These are phyloP conservation scores for Coprinellus micaceus DNA, from an alignment of 768 basidiomycete species.

Conservation along the genomic window DNA sequence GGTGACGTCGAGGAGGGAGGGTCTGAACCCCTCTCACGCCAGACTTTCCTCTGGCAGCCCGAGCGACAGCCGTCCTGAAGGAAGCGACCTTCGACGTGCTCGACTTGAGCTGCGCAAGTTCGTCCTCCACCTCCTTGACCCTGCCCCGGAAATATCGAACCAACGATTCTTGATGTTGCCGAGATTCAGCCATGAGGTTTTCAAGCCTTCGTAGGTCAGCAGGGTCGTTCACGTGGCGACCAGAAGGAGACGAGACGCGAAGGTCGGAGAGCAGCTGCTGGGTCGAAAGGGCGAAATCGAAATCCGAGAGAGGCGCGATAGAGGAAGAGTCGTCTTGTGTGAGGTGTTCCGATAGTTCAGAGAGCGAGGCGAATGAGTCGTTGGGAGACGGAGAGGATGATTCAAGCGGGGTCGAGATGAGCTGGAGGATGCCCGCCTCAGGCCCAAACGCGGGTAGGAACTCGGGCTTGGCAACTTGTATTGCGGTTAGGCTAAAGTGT, in stretches of 20 bases:
- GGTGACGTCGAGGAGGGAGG: slow-evolving; percentile 28
- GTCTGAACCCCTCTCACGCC: slow-evolving; percentile 31
- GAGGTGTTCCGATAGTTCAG: slow-evolving; percentile 26
- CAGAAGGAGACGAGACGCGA: slow-evolving; percentile 43
- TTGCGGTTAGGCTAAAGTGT: slow-evolving; percentile 51
- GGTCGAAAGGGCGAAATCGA: slow-evolving; percentile 42
- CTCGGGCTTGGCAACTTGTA: slow-evolving; percentile 65
- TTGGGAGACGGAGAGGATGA: slow-evolving; percentile 1
- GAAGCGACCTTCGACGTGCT: slow-evolving; percentile 40
- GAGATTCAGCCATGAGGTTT: slow-evolving; percentile 44
- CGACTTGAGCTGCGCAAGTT: slow-evolving; percentile 45
- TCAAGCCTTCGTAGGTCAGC: slow-evolving; percentile 41
- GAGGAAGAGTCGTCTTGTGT: slow-evolving; percentile 29
- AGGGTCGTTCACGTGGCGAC: slow-evolving; percentile 34
- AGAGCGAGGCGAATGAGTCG: slow-evolving; percentile 48
- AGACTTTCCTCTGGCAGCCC: slow-evolving; percentile 44
- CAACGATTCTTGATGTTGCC: slow-evolving; percentile 42
- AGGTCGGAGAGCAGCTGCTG: slow-evolving; percentile 54
- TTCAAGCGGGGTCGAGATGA: slow-evolving; percentile 46
- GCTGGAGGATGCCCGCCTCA: slow-evolving; percentile 49
- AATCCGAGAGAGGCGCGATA: slow-evolving; percentile 34
- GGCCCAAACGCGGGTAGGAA: slow-evolving; percentile 59
- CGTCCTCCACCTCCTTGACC: slow-evolving; percentile 47
- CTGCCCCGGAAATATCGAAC: slow-evolving; percentile 51
- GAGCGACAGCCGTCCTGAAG: slow-evolving; percentile 41